phyloP scores from a whole-genome alignment of 176 grass and related monocot species.

The Secale cereale region DNA sequence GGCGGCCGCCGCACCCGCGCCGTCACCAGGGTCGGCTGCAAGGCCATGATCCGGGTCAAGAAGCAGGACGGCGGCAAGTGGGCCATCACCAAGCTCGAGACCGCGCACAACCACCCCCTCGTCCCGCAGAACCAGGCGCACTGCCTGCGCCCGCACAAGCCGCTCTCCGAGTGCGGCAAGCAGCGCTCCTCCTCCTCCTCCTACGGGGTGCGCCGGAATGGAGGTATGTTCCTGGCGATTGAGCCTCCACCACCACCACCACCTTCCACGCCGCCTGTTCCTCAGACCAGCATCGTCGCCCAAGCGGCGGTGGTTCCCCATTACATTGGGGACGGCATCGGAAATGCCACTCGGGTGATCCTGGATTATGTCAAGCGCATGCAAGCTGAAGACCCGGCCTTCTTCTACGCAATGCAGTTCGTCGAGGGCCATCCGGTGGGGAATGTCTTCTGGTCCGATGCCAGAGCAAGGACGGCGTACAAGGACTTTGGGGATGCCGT shows the following conservation, averaged over 20 bases:
- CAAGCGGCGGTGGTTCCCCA: not conserved
- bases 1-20: constrained; percentile 52
- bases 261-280: not conserved
- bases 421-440: constrained; percentile 42
- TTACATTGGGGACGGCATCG: constrained; percentile 29
- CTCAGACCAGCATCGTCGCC: not conserved
- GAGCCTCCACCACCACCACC: constrained; percentile 21
- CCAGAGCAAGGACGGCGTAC: constrained; percentile 37
- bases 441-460: constrained; percentile 57
- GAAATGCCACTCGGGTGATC: constrained; percentile 31
- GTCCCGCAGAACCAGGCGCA: constrained; percentile 37
- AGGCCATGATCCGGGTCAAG: constrained; percentile 82
- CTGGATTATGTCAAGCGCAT: constrained; percentile 59
- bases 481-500: constrained; percentile 43
- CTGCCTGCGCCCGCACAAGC: constrained; percentile 50
- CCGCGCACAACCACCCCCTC: constrained; percentile 57
- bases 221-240: constrained; percentile 16
- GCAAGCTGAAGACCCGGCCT: constrained; percentile 55
- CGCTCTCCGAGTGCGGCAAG: constrained; percentile 59
- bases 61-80: constrained; percentile 55
- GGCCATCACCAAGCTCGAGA: constrained; percentile 68
- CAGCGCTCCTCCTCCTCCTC: constrained; percentile 3
- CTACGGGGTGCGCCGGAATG: constrained; percentile 21
- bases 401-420: constrained; percentile 60
- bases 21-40: constrained; percentile 72